Percentiles rank a stretch among this genome's conserved stretches.
These are phyloP conservation scores for Zea mays DNA, from an alignment of 176 grass and related monocot genomes.

Conservation along the genomic window Zm-B73-REFERENCE-NAM-5.0 NC_050104.1:161048001-161048500, in stretches of 20 bases:
- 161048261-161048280: constrained; percentile 82
- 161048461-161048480: constrained; percentile 13
- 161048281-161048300: constrained; percentile 6
- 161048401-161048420: constrained; percentile 83
- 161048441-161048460: constrained; percentile 79
- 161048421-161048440: constrained; percentile 91
- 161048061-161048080: constrained; percentile 98
- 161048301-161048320: neutral
- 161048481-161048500: constrained; percentile 24
- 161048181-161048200: constrained; percentile 99
- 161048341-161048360: neutral
- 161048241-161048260: constrained; percentile 96
- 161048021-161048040: constrained; percentile 94
- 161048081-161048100: constrained; percentile 87
- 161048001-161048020: constrained; percentile 98
- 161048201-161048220: constrained; percentile 99
- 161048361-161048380: constrained; percentile 67
- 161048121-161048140: neutral
- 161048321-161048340: neutral
- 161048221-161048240: constrained; percentile 99
- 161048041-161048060: constrained; percentile 86
- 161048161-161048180: neutral
- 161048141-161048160: neutral
- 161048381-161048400: constrained; percentile 91
- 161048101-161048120: constrained; percentile 10